Evolutionary conservation across 805 yeast genomes (phyloP), one percentile per base, ranked within the genome.

Genomic region (Ogataea parapolymorpha): DNA sequence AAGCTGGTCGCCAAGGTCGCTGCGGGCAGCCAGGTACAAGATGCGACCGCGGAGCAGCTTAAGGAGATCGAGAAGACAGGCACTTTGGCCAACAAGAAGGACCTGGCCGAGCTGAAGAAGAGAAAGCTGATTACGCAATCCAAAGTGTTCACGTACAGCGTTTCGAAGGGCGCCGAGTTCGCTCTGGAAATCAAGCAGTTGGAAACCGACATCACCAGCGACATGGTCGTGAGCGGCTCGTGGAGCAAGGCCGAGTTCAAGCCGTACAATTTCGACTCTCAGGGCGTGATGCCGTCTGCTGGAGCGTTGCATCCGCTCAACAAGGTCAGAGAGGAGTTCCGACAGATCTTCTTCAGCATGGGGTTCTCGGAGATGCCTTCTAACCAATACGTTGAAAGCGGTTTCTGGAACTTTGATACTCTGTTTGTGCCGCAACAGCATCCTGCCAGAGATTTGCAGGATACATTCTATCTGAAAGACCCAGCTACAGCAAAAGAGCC

Each of bases 291-390:
- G 49, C 91, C 97, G 36, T 72, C 70, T 29, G 76, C 95, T 18
- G 99, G 99, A 61, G 95, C 98, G 34, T 74, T 93, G 55, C 99
- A 93, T 67, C 99, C 99, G 26, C 76, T 93, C 58, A 88, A 81
- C 72, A 93, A 93, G 67, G 98, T 93, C 45, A 80, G 97, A 60
- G 97, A 91, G 67, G 99, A 93, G 67, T 93, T 93, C 70, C 79
- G 99, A 70, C 95, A 90, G 66, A 91, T 93, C 60, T 93, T 93
- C 79, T 91, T 93, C 70, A 81, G 93, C 27, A 81, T 93, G 90
- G 99, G 99, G 6, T 93, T 93, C 80, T 80, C 93, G 22, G 99
- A 93, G 71, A 93, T 93, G 99, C 96, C 99, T 46, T 84, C 99
- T 18, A 91, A 91, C 66, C 96, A 91, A 66, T 93, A 90, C 63